Evolutionary conservation across 495 filamentous ascomycete species (phyloP).

Genomic region (Xylaria longipes): DNA sequence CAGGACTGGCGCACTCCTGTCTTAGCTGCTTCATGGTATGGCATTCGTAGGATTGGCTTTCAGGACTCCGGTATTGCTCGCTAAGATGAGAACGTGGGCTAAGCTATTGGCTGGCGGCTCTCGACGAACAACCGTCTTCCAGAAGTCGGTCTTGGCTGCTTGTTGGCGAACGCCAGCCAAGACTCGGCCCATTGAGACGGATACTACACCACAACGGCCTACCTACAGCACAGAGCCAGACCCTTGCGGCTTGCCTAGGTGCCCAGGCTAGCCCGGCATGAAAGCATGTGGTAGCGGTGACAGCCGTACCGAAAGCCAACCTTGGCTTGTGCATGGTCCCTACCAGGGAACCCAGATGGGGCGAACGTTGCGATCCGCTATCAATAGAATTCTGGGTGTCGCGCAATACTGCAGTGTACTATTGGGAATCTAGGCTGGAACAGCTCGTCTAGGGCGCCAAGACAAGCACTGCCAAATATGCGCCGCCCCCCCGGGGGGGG

Average conservation of each 20-base stretch:
- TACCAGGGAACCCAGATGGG: constrained; percentile 2
- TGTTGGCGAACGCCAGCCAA: constrained; percentile 2
- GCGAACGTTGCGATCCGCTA: background rate
- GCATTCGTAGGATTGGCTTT: constrained; percentile 8
- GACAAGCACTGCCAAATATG: constrained; percentile 3
- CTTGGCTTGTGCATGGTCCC: constrained; percentile 3
- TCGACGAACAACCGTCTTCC: background rate
- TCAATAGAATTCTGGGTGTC: background rate
- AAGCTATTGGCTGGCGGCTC: constrained; percentile 20
- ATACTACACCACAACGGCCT: background rate
- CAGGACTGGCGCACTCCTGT: background rate
- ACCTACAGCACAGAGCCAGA: background rate
- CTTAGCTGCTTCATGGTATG: background rate
- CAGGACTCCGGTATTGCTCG: background rate
- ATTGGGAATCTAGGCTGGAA: background rate
- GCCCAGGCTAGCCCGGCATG: background rate
- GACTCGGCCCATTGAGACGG: constrained; percentile 4
- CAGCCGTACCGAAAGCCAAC: background rate
- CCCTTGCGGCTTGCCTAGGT: background rate
- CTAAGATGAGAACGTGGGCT: constrained; percentile 8
- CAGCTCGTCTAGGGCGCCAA: background rate
- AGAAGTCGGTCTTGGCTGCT: constrained; percentile 14
- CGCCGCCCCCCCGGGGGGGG: too few species aligned
- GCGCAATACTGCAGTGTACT: background rate
- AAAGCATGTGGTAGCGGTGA: constrained; percentile 3